Evolutionary conservation across 208 protist species (phyloP).

Genomic region (Leishmania mexicana): DNA sequence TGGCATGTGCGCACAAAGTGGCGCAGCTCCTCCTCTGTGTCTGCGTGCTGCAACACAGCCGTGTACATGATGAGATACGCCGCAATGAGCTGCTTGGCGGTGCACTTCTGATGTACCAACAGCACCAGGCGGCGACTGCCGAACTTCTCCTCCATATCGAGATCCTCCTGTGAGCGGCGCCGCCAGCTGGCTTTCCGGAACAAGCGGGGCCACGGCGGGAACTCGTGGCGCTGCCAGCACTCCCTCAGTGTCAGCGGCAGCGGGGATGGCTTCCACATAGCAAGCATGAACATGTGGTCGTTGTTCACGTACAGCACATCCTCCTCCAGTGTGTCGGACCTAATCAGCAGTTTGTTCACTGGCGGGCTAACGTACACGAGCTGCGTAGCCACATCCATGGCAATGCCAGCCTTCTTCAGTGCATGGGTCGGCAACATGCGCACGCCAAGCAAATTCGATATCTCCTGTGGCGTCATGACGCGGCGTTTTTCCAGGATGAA

Average conservation of each 20-base stretch:
- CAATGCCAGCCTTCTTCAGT: slow-evolving; percentile 24
- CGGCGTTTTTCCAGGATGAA: slow-evolving; percentile 43
- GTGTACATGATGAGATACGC: slow-evolving; percentile 79
- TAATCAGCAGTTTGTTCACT: slow-evolving; percentile 60
- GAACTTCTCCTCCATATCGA: slow-evolving; percentile 31
- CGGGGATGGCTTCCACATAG: slow-evolving; percentile 57
- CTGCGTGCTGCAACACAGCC: slow-evolving; percentile 54
- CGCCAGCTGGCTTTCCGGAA: slow-evolving; percentile 22
- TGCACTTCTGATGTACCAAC: slow-evolving; percentile 72
- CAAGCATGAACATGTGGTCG: slow-evolving; percentile 67
- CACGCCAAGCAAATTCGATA: slow-evolving; percentile 59
- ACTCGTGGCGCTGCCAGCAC: slow-evolving; percentile 53
- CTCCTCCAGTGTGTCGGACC: slow-evolving; percentile 46
- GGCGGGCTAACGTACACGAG: slow-evolving; percentile 75
- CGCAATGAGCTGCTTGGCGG: slow-evolving; percentile 56
- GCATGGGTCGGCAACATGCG: slow-evolving; percentile 43
- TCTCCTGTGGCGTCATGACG: slow-evolving; percentile 59
- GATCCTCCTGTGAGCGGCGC: slow-evolving; percentile 10
- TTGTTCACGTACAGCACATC: slow-evolving; percentile 76
- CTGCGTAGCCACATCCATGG: slow-evolving; percentile 31
- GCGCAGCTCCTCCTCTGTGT: slow-evolving; percentile 42
- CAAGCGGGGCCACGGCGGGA: slow-evolving; percentile 29
- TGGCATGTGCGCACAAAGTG: slow-evolving; percentile 61
- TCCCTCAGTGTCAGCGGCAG: slow-evolving; percentile 50
- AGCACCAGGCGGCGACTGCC: slow-evolving; percentile 49